A percentile compares a stretch with the other conserved stretches of the same genome.
phyloP scores from a whole-genome alignment of 2,329 filamentous ascomycete species.

The Ophiostoma novo-ulmi region DNA sequence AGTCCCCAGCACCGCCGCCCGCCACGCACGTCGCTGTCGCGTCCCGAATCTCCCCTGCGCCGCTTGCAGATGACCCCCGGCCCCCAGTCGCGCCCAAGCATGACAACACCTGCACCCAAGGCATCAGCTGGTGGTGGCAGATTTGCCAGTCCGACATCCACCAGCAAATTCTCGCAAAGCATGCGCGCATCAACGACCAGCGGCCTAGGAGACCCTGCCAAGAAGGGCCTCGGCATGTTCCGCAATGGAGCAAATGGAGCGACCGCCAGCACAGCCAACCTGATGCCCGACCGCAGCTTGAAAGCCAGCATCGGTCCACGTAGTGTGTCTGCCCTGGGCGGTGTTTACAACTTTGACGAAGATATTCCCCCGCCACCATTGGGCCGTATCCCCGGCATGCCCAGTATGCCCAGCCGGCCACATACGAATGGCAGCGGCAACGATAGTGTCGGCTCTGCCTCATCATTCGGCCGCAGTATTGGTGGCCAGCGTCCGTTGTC shows the following conservation, averaged over 20 bases:
- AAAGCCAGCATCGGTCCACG: constrained; percentile 51
- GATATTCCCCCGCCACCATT: constrained; percentile 51
- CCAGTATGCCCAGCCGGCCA: constrained; percentile 42
- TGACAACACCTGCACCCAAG: constrained; percentile 49
- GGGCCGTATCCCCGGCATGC: constrained; percentile 35
- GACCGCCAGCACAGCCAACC: constrained; percentile 22
- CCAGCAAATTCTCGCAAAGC: constrained; percentile 59
- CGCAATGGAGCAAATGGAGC: neutral
- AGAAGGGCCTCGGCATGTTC: constrained; percentile 35
- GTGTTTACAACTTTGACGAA: constrained; percentile 47
- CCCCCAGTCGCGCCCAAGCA: constrained; percentile 51
- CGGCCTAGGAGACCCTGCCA: constrained; percentile 57
- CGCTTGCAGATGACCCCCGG: constrained; percentile 60
- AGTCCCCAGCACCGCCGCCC: constrained; percentile 66
- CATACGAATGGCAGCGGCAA: constrained; percentile 44
- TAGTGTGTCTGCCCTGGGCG: constrained; percentile 56
- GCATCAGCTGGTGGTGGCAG: constrained; percentile 38
- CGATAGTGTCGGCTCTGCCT: constrained; percentile 32
- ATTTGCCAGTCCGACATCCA: constrained; percentile 58
- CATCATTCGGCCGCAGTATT: constrained; percentile 49
- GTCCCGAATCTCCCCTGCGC: constrained; percentile 80
- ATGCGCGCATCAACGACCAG: constrained; percentile 43
- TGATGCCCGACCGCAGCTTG: constrained; percentile 40
- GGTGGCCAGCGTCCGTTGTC: constrained; percentile 43
- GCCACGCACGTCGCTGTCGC: constrained; percentile 70